Percentiles rank a stretch among this genome's conserved stretches.
phyloP scores from a whole-genome alignment of 257 asterid species.

The Solanum piurae region DNA sequence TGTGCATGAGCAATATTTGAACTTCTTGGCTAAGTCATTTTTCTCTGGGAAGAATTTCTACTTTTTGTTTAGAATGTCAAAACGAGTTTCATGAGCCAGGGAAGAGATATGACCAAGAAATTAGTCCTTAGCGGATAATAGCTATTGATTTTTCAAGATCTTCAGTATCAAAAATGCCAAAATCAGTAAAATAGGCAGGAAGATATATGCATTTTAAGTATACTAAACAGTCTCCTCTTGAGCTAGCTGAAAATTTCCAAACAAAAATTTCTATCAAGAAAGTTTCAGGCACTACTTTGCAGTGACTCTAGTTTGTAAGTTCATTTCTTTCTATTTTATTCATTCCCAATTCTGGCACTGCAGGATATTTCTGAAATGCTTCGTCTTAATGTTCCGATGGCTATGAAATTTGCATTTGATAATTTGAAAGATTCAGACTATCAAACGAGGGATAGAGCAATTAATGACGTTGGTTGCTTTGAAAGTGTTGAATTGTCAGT shows the following conservation, averaged over 20 bases:
- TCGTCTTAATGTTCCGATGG: conserved; percentile 90
- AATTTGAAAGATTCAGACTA: conserved; percentile 40
- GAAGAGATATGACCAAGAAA: neutral
- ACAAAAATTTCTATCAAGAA: neutral
- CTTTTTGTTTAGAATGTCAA: neutral
- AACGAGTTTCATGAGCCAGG: neutral
- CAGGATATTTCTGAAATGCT: conserved; percentile 85
- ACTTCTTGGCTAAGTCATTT: neutral
- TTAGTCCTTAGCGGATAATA: neutral
- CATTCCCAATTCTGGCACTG: neutral
- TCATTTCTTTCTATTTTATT: neutral
- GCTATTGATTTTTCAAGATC: neutral
- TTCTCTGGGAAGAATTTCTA: neutral
- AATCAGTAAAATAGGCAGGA: neutral
- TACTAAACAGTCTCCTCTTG: neutral
- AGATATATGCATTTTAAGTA: neutral
- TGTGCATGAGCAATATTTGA: neutral
- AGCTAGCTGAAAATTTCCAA: neutral
- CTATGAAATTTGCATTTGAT: conserved; percentile 79
- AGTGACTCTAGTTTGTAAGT: neutral
- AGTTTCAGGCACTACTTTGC: neutral
- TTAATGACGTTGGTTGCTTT: conserved; percentile 59
- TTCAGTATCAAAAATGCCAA: neutral
- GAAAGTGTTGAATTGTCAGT: conserved; percentile 81
- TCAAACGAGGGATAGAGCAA: conserved; percentile 58